Conservation (phyloP, 305 asterid species). For the Fraxinus floribunda region DNA sequence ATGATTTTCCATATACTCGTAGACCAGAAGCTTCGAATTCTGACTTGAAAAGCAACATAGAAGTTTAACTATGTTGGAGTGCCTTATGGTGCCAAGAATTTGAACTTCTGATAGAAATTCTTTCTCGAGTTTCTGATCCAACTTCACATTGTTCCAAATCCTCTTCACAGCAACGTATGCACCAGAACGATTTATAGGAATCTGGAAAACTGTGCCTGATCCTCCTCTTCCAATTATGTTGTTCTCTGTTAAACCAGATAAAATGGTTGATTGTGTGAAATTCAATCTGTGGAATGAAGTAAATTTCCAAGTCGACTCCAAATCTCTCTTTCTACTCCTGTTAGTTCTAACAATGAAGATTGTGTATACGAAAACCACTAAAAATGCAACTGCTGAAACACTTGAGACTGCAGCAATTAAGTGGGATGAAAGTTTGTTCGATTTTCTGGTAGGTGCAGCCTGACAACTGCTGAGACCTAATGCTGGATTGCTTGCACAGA, state of each 20-base stretch:
- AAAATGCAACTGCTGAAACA: conserved; percentile 43
- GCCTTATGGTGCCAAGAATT: conserved; percentile 70
- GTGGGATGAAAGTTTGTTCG: conserved; percentile 36
- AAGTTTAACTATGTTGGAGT: conserved; percentile 74
- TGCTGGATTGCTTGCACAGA: conserved; percentile 52
- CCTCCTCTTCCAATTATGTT: conserved; percentile 80
- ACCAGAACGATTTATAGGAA: conserved; percentile 43
- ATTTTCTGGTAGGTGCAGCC: conserved; percentile 18
- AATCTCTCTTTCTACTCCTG: conserved; percentile 35
- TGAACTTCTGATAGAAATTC: conserved; percentile 71
- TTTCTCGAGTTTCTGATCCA: conserved; percentile 61
- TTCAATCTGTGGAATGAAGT: conserved; percentile 75
- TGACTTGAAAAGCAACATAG: conserved; percentile 71
- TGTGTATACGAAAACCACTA: conserved; percentile 43
- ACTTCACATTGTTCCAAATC: conserved; percentile 48
- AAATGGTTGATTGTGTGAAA: conserved; percentile 63
- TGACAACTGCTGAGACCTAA: conserved; percentile 46
- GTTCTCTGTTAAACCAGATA: conserved; percentile 53
- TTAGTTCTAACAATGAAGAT: conserved; percentile 41
- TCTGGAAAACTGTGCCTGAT: conserved; percentile 75
- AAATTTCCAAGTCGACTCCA: conserved; percentile 63
- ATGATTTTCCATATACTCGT: conserved; percentile 73
- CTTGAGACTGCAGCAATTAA: conserved; percentile 64
- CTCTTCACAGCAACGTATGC: conserved; percentile 74
- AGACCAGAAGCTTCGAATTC: conserved; percentile 64